Base-by-base conservation (phyloP, 768 basidiomycete species). In the Naganishia vishniacii region DNA sequence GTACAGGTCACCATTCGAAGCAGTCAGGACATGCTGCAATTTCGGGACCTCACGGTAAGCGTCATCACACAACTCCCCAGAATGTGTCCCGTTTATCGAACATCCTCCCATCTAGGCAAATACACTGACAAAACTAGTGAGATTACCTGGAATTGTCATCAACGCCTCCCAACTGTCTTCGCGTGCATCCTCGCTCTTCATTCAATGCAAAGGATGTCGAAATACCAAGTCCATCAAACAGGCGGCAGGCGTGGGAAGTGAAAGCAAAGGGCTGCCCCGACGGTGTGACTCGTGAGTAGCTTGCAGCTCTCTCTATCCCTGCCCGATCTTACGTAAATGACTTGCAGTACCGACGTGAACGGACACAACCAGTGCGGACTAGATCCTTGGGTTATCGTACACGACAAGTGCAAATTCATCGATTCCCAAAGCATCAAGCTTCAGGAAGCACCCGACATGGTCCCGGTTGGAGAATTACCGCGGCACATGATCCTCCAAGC, bases 391-490 rank as follows among this genome's bases (percentile, higher is more conserved):
- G 82, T 91, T 59, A 93, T 99, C 73, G 81, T 97, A 16, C 95
- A 99, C 77, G 87, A 91, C 40, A 89, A 91, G 78, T 98, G 91
- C 32, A 82, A 84, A 6, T 99, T 98, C 73, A 87, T 92, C 8
- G 95, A 99, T 74, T 92, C 95, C 70, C 95, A 99, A 78, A 88
- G 85, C 12, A 82, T 99, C 70, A 99, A 99, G 76, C 83, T 99
- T 13, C 95, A 99, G 78, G 95, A 99, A 78, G 93, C 94, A 18
- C 95, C 95, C 0, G 95, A 99, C 76, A 95, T 97, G 91, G 95
- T 99, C 1, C 95, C 95, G 0, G 93, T 98, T 26, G 95, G 95
- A 82, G 95, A 99, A 74, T 81, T 99, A 44, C 95, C 95, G 9
- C 80, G 93, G 51, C 95, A 98, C 74, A 91, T 99, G 83, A 82